Percentiles rank a stretch among this genome's conserved stretches.
These are phyloP conservation scores for Neurospora tetraspora DNA, from an alignment of 495 filamentous ascomycete genomes.

Conservation along the genomic window DNA sequence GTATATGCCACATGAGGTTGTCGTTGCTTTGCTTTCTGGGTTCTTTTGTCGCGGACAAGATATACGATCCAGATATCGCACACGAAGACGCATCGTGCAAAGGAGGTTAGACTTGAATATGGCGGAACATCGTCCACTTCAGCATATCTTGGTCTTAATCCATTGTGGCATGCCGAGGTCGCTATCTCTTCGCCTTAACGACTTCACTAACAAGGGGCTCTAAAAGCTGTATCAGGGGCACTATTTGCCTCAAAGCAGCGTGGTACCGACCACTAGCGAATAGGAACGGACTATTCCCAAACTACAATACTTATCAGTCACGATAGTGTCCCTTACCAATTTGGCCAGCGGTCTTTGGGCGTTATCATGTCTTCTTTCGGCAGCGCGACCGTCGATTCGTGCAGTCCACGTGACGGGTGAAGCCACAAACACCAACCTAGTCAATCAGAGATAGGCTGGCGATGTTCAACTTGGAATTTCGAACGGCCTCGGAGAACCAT, in stretches of 20 bases:
- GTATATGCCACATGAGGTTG: not conserved
- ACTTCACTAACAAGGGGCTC: not conserved
- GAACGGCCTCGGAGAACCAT: not conserved
- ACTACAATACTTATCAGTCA: not conserved
- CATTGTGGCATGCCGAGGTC: not conserved
- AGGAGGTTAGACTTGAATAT: not conserved
- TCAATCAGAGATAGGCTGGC: not conserved
- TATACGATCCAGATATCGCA: not conserved
- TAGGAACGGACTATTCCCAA: not conserved
- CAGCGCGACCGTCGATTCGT: not conserved
- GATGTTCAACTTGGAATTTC: not conserved
- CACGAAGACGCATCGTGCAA: not conserved
- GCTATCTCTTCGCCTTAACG: not conserved
- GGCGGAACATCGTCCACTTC: not conserved
- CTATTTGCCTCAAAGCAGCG: not conserved
- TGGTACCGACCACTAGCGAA: not conserved
- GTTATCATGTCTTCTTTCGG: not conserved
- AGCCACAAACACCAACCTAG: not conserved
- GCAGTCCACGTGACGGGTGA: not conserved
- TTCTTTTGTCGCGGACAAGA: not conserved
- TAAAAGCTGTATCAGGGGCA: not conserved
- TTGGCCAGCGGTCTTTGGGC: not conserved
- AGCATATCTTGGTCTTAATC: not conserved
- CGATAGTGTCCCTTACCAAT: not conserved
- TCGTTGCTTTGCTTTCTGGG: not conserved